phyloP scores from a whole-genome alignment of 2,329 filamentous ascomycete genomes.

The Dactylellina haptotyla region DNA sequence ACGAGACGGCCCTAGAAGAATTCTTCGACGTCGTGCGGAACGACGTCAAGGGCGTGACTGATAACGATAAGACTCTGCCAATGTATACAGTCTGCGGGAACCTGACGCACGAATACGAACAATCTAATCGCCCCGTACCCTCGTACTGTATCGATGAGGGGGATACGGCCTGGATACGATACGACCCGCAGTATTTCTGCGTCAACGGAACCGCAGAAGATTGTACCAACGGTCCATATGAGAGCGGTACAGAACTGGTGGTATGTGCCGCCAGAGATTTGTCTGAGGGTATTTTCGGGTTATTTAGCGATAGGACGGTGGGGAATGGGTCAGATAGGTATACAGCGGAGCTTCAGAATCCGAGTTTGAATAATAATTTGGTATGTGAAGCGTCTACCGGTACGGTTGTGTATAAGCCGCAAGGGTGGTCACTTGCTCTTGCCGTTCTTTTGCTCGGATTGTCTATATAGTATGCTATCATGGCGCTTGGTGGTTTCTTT shows the following conservation, averaged over 20 bases:
- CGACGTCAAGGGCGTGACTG: background rate
- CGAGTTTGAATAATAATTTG: background rate
- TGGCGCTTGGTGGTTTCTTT: too few relatives aligned
- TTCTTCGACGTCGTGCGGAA: conserved; percentile 2
- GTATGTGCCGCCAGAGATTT: conserved; percentile 8
- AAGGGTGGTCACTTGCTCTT: background rate
- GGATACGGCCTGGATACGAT: background rate
- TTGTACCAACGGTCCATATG: conserved; percentile 23
- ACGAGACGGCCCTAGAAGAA: background rate
- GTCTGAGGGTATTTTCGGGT: background rate
- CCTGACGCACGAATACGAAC: background rate
- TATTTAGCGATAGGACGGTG: background rate
- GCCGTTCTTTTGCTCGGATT: background rate
- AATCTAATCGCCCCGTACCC: background rate
- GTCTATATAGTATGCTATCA: background rate
- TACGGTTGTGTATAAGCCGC: background rate
- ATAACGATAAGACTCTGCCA: background rate
- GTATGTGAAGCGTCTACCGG: background rate
- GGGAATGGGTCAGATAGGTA: background rate
- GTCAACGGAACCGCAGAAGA: conserved; percentile 18
- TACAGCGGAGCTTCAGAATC: conserved; percentile 1
- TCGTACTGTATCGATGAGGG: background rate
- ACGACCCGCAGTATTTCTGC: background rate
- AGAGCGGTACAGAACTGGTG: conserved; percentile 11
- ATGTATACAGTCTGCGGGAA: background rate